Base-by-base conservation (phyloP, 352 stramenopile species). In the Globisporangium nunn region DNA sequence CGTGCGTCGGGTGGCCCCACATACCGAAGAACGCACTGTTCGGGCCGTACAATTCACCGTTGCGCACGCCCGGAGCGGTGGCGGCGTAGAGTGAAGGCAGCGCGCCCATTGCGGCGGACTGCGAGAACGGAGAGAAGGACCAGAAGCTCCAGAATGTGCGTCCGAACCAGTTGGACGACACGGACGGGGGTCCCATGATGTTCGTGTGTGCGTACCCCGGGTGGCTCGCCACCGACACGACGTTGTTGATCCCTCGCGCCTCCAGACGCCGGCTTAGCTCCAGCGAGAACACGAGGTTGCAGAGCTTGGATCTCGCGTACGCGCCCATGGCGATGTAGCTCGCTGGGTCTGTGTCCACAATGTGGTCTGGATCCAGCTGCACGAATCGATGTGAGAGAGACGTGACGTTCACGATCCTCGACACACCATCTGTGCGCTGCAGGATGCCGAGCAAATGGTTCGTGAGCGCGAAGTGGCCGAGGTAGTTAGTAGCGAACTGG, bases 231-330 rank as follows among this genome's bases (percentile, higher is more conserved):
- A 69, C 63, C 2, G 71, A 49, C 3, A 58, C 51, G 29, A 80
- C 61, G n/a, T 60, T 57, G 4, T 50, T n/a, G n/a, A 81, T 52
- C 6, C 53, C 55, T 0, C 41, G 37, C 0, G 54, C 29, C 8
- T 63, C 49, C 18, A 77, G 41, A 1, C 81, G 72, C 18, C 76
- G 69, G 48, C 91, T 72, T 10, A 98, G 61, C 51, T 97, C 91
- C 49, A 88, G 62, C 2, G 88, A 85, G 67, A 98, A 98, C 2
- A 97, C 60, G 45, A 98, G 80, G 62, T 98, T 98, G 58, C 73
- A 80, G 18, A 98, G 67, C 72, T 98, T 98, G 41, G 78, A 92
- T 52, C 83, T 63, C 29, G 75, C 75, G 63, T 98, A 98, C 41
- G 52, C 64, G 17, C 57, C 46, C 62, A 64, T 68, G 29, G 62